Base-by-base conservation (phyloP, 1,284 basidiomycete genomes). In the Ganoderma sinense region DNA sequence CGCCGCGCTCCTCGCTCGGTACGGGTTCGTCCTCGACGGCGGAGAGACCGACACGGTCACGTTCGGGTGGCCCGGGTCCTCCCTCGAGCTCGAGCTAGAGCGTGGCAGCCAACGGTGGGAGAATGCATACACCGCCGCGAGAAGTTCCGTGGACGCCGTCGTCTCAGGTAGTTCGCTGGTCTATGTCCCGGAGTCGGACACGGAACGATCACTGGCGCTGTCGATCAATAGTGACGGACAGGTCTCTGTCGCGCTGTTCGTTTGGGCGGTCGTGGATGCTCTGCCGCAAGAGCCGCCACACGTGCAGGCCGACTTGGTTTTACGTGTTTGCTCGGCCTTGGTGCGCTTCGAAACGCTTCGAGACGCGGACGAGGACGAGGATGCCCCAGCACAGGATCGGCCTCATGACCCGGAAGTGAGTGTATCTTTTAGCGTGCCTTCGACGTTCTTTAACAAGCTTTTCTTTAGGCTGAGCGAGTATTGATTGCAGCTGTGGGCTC, bases 11-110 rank as follows among this genome's bases (percentile, higher is more conserved):
- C 82, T 95, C 41, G 84, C 84, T 39, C 90, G 89, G 68, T 96
- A 95, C 81, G 94, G 94, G 0, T 96, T 96, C 78, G 78, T 85
- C 36, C 82, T 92, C 23, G 89, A 91, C 56, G 86, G 81, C 7
- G 91, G 91, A 75, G 89, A 89, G 60, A 85, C 87, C 73, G 90
- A 92, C 77, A 73, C 80, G 26, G 77, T 92, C 33, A 79, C 80
- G 4, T 91, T 87, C 53, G 73, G 73, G 8, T 74, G 85, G 82
- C 82, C 20, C 31, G 80, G 58, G 76, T 80, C 31, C 81, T 88
- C 68, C 74, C 45, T 73, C 7, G 45, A 51, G 20, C 29, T 66
- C 14, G n/a, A 48, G 23, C 53, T 8, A 5, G 53, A 8, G 4
- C 55, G 48, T 6, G 40, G 26, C 20, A 61, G 61, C 20, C 2